phyloP scores from a whole-genome alignment of 495 filamentous ascomycete genomes.

The Aspergillus egyptiacus region DNA sequence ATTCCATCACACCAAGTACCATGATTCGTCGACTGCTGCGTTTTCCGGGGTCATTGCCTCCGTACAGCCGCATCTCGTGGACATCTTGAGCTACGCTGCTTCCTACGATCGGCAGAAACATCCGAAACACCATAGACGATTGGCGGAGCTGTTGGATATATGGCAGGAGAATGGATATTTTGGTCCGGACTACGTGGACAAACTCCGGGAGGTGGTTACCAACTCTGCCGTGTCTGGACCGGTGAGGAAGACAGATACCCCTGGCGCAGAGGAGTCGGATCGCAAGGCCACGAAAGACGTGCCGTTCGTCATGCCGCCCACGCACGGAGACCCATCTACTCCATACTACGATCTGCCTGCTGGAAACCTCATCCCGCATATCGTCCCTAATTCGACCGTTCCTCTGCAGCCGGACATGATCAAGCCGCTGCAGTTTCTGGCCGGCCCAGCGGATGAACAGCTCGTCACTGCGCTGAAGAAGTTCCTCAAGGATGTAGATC shows the following conservation, averaged over 20 bases:
- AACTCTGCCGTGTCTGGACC: constrained; percentile 36
- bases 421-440: constrained; percentile 64
- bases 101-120: constrained; percentile 51
- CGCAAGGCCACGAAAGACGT: constrained; percentile 38
- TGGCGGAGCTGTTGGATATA: constrained; percentile 60
- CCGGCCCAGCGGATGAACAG: constrained; percentile 65
- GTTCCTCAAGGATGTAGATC: constrained; percentile 62
- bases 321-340: constrained; percentile 68
- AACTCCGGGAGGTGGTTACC: constrained; percentile 53
- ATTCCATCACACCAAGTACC: constrained; percentile 70
- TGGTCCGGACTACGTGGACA: constrained; percentile 47
- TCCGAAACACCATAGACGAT: constrained; percentile 60
- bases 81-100: constrained; percentile 56
- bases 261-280: constrained; percentile 17
- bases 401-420: constrained; percentile 67
- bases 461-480: constrained; percentile 60
- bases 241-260: constrained; percentile 23
- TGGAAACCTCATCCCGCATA: constrained; percentile 71
- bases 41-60: constrained; percentile 52
- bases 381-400: constrained; percentile 66
- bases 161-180: constrained; percentile 73
- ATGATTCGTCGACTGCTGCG: constrained; percentile 34
- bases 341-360: constrained; percentile 84
- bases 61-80: constrained; percentile 55
- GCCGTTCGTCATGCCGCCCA: constrained; percentile 66